Evolutionary conservation across 371 early-diverging fungal species (phyloP).

Genomic region (Zychaea mexicana): DNA sequence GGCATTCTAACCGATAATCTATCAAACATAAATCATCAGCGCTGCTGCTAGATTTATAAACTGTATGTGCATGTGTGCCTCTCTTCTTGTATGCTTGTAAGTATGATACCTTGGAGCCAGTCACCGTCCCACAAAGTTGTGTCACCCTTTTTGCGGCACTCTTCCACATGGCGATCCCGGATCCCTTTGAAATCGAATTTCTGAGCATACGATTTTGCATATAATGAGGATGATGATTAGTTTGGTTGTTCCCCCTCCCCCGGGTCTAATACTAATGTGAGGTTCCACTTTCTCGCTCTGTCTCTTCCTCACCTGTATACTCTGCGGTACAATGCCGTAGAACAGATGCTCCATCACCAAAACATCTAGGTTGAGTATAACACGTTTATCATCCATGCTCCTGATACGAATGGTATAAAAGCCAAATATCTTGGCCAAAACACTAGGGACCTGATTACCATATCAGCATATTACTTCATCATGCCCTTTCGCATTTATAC

Average conservation of each 20-base stretch:
- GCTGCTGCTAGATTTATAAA: not conserved
- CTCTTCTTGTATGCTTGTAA: not conserved
- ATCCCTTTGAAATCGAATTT: constrained; percentile 93
- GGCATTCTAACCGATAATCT: constrained; percentile 6
- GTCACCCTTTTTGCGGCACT: constrained; percentile 36
- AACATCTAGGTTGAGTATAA: constrained; percentile 75
- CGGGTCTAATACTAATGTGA: no score
- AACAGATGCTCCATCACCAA: constrained; percentile 97
- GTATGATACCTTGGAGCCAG: constrained; percentile 66
- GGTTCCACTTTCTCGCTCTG: no score
- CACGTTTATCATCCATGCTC: constrained; percentile 66
- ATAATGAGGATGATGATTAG: not conserved
- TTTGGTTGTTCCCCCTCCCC: not conserved
- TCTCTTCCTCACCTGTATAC: constrained; percentile 56
- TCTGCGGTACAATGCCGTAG: constrained; percentile 62
- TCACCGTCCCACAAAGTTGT: constrained; percentile 72
- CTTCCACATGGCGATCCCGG: constrained; percentile 57
- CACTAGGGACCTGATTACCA: constrained; percentile 60
- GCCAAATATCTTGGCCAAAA: constrained; percentile 92
- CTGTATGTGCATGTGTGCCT: no score
- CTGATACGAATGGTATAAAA: constrained; percentile 83
- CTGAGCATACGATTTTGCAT: constrained; percentile 22
- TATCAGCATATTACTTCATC: not conserved
- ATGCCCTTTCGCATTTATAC: not conserved
- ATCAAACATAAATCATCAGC: constrained; percentile 11